Conservation (phyloP, 768 basidiomycete species). For the Russula dissimulans region DNA sequence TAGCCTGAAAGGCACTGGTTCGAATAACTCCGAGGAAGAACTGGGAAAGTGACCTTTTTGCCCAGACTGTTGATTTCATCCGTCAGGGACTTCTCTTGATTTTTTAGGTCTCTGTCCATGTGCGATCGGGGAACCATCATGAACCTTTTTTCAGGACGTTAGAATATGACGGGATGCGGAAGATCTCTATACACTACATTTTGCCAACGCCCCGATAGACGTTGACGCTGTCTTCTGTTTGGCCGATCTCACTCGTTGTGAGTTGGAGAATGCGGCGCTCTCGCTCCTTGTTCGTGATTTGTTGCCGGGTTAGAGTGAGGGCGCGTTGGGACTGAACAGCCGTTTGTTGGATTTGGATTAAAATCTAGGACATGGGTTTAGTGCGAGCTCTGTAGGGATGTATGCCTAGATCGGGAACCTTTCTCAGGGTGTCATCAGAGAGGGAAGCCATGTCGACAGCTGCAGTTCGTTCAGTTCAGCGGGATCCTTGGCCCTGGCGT, state of each 20-base stretch:
- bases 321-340: slow-evolving; percentile 79
- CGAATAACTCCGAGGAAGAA: background rate
- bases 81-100: slow-evolving; percentile 70
- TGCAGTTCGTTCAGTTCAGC: too few relatives aligned
- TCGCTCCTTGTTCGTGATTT: slow-evolving; percentile 72
- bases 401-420: slow-evolving; percentile 34
- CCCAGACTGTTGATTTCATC: slow-evolving; percentile 75
- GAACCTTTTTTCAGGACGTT: slow-evolving; percentile 50
- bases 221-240: slow-evolving; percentile 63
- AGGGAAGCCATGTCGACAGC: slow-evolving; percentile 25
- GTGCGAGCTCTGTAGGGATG: background rate
- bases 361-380: slow-evolving; percentile 47
- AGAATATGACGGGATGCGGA: background rate
- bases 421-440: slow-evolving; percentile 71
- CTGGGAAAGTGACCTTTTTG: slow-evolving; percentile 58
- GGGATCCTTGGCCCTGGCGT: too few relatives aligned
- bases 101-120: slow-evolving; percentile 71
- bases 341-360: slow-evolving; percentile 88
- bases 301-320: slow-evolving; percentile 63
- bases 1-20: slow-evolving; percentile 40
- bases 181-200: slow-evolving; percentile 43
- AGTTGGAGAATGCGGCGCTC: slow-evolving; percentile 85
- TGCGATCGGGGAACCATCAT: slow-evolving; percentile 70
- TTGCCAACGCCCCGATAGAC: slow-evolving; percentile 95
- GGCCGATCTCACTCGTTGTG: slow-evolving; percentile 73